Evolutionary conservation across 2,329 filamentous ascomycete genomes (phyloP).

Genomic region (Arthrobotrys megalospora): DNA sequence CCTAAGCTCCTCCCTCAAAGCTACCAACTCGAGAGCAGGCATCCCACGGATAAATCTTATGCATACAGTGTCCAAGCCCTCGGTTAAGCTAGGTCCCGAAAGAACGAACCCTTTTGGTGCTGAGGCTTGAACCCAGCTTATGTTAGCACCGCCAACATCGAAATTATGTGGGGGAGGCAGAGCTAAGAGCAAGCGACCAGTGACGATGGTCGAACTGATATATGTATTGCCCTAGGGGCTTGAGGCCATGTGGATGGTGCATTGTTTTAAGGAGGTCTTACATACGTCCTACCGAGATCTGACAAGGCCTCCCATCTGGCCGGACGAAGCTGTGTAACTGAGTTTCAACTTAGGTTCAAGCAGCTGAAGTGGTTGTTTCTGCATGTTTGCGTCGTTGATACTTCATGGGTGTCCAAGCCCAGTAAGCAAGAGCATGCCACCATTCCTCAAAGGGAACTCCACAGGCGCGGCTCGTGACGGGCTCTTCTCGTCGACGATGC

Average conservation of each 20-base stretch:
- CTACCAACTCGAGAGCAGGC: slow-evolving; percentile 22
- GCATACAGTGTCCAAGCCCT: slow-evolving; percentile 55
- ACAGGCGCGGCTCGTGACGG: slow-evolving; percentile 41
- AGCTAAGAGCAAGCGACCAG: slow-evolving; percentile 30
- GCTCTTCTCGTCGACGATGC: slow-evolving; percentile 33
- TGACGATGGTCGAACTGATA: slow-evolving; percentile 22
- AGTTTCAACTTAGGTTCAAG: slow-evolving; percentile 10
- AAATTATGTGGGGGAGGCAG: slow-evolving; percentile 61
- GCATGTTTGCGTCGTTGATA: slow-evolving; percentile 47
- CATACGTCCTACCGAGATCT: slow-evolving; percentile 60
- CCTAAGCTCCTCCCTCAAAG: slow-evolving; percentile 11
- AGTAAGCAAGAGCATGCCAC: slow-evolving; percentile 52
- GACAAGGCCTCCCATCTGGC: slow-evolving; percentile 52
- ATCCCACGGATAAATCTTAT: slow-evolving; percentile 52
- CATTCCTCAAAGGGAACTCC: slow-evolving; percentile 38
- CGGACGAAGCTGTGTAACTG: slow-evolving; percentile 57
- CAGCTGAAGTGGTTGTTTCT: slow-evolving; percentile 39
- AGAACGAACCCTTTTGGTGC: slow-evolving; percentile 42
- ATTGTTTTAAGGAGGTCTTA: slow-evolving; percentile 62
- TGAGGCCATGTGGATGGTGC: slow-evolving; percentile 60
- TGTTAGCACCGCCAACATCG: slow-evolving; percentile 59
- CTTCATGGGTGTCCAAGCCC: slow-evolving; percentile 54
- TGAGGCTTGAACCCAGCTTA: slow-evolving; percentile 59
- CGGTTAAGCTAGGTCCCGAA: slow-evolving; percentile 51
- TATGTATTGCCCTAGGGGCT: slow-evolving; percentile 42